Base-by-base conservation (phyloP, 768 basidiomycete species). In the Phaeotremella skinneri region DNA sequence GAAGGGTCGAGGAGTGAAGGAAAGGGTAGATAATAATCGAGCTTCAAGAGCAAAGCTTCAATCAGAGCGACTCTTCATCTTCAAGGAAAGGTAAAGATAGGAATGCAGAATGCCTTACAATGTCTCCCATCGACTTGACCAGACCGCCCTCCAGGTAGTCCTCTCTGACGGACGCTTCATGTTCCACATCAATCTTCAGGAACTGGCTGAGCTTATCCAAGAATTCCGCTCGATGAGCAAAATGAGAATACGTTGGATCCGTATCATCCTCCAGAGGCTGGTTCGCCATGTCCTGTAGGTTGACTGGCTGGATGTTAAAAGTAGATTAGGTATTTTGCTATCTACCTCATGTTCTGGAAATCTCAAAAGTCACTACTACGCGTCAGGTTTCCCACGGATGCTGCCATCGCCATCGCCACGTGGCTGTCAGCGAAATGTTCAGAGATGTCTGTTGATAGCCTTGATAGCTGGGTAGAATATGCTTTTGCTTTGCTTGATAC, bases 21-120 rank as follows among this genome's bases (percentile, higher is more conserved):
- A 66, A 94, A 90, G 61, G 98, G 93, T 74, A 94, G 92, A 71
- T 94, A 97, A 72, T 86, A 84, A 72, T 84, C 84, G 27, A 97
- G 82, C 94, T 97, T 54, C 17, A 25, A 14, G 14, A 1, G 0
- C 29, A 27, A 55, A 0, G 9, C 23, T 5, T 32, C 26, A 57
- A 50, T 13, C 20, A 50, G 13, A 56, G 56, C 37, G 32, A 11
- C n/a, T n/a, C n/a, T n/a, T n/a, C n/a, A 32, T 7, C 11, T 16
- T 45, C 20, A 34, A 27, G 11, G 0, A 2, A n/a, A 3, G 2
- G 14, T 14, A 13, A 21, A 17, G 39, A 41, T 1, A 7, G 6
- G 47, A 21, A 17, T 20, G 2, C 13, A 7, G 21, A 26, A 17
- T 32, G 39, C 60, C 78, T 61, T 31, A 78, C 77, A 48, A 78